These are phyloP conservation scores for Fusarium incarnatum DNA, from an alignment of 2,329 filamentous ascomycete species.

Conservation along the genomic window DNA sequence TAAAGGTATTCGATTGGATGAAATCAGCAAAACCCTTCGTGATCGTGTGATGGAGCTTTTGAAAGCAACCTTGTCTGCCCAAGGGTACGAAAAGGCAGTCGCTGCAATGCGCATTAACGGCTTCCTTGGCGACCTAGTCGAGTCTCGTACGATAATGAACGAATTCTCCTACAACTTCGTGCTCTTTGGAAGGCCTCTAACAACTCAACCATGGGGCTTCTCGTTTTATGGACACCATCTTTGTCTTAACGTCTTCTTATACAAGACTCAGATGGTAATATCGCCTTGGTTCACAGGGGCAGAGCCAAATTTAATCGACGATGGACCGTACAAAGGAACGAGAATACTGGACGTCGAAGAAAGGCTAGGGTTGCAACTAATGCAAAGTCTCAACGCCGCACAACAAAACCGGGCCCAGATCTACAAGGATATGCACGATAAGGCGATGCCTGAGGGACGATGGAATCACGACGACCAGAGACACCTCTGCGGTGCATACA, in stretches of 20 bases:
- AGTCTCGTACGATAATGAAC: conserved; percentile 73
- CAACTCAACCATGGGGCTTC: conserved; percentile 73
- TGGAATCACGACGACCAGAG: conserved; percentile 87
- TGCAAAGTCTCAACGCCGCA: conserved; percentile 73
- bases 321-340: conserved; percentile 70
- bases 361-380: conserved; percentile 69
- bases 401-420: conserved; percentile 48
- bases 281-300: conserved; percentile 84
- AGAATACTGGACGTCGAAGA: conserved; percentile 75
- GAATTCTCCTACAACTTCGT: conserved; percentile 82
- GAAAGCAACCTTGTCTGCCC: conserved; percentile 69
- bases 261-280: conserved; percentile 72
- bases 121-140: conserved; percentile 77
- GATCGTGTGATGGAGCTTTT: conserved; percentile 67
- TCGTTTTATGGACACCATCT: conserved; percentile 84
- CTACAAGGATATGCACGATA: conserved; percentile 59
- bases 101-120: conserved; percentile 79
- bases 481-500: conserved; percentile 80
- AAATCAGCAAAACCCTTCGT: conserved; percentile 58
- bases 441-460: conserved; percentile 71
- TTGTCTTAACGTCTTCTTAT: conserved; percentile 77
- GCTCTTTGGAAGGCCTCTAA: conserved; percentile 73
- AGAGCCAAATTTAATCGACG: conserved; percentile 80
- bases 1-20: conserved; percentile 78
- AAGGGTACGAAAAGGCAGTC: conserved; percentile 78